Evolutionary conservation across 208 protist genomes (phyloP), one percentile per base, ranked within the genome.

Genomic region (Kentomonas sorsogonicus): DNA sequence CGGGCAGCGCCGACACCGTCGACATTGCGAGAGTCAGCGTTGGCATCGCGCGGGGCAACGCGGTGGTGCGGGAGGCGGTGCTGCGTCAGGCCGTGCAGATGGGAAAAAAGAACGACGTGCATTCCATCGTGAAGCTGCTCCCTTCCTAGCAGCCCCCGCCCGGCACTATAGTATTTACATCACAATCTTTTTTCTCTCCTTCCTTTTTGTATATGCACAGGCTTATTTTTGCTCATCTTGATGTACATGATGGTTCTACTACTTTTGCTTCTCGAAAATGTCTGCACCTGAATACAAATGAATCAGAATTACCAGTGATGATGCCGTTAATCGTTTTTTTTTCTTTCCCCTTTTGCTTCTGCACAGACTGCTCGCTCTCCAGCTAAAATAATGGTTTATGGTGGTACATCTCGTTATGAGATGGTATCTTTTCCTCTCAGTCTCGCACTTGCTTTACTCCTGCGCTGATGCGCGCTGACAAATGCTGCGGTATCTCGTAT

Each of bases 11-110:
- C 1, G 85, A 91, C 60, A 63, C 88, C 7, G 83, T 91, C 29
- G 78, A 80, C 52, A 41, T 91, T 16, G 83, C 89, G 10, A 80
- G 86, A 2, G 86, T 95, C 15, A 87, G 70, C 46, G 86, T 92
- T 46, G 89, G 86, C 54, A 80, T 93, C 33, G 74, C 78, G n/a
- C 66, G 74, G 26, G 82, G 82, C 26, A 86, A 83, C 48, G 72
- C 73, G 0, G 71, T 72, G 6, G 69, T 89, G n/a, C 70, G 79
- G 11, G 69, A 93, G 38, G 65, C 72, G 6, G 72, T 91, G 26
- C 53, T 91, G 29, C 53, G 51, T 31, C 74, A 88, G 51, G 77
- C 77, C 0, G 73, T 76, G 11, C 44, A 53, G 40, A 86, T 91
- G 80, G 84, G 84, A 0, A 66, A 79, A 53, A 52, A 69, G 26